phyloP scores from a whole-genome alignment of 305 asterid genomes.

The Fraxinus floribunda region DNA sequence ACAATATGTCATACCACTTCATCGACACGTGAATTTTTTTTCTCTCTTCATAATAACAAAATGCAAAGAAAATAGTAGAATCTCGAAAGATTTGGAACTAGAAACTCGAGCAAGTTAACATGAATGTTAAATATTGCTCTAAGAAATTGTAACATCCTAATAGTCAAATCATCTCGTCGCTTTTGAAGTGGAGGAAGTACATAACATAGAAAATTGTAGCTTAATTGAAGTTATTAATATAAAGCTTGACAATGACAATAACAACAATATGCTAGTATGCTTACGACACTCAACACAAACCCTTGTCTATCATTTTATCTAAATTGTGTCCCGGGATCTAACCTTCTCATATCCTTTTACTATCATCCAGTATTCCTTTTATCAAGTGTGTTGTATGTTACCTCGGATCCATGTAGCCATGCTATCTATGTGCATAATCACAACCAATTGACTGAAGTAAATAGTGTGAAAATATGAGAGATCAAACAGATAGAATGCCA shows the following conservation, averaged over 20 bases:
- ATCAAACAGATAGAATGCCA: neutral
- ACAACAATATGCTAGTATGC: neutral
- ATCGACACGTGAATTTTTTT: neutral
- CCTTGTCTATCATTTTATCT: neutral
- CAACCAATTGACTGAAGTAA: neutral
- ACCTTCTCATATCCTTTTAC: neutral
- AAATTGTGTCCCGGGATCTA: neutral
- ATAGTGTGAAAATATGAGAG: neutral
- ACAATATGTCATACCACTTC: neutral
- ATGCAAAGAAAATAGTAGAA: neutral
- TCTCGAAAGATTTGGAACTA: neutral
- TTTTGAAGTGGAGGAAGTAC: neutral
- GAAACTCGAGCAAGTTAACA: neutral
- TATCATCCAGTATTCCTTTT: too few relatives aligned
- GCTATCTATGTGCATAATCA: neutral
- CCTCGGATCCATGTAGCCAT: neutral
- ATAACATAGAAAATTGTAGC: neutral
- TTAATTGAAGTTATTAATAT: neutral
- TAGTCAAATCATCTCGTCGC: neutral
- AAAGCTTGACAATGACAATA: neutral
- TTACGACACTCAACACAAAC: neutral
- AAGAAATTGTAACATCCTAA: neutral
- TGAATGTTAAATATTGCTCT: neutral
- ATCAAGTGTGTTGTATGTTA: neutral
- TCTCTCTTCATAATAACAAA: neutral